These are phyloP conservation scores for Incumbomyces delicatus DNA, from an alignment of 2,329 filamentous ascomycete species.

Conservation along the genomic window DNA sequence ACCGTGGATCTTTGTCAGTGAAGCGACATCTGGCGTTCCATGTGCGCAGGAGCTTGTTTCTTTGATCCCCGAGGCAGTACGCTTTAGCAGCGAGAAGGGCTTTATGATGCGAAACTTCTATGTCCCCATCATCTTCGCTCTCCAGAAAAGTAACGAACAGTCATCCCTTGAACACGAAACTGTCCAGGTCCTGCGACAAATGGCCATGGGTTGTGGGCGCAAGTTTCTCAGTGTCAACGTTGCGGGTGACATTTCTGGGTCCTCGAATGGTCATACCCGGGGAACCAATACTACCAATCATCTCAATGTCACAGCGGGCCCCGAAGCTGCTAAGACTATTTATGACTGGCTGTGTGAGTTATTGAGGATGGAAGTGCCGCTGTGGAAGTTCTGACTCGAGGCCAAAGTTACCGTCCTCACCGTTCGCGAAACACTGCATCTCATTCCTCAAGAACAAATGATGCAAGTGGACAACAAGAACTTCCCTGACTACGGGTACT, in stretches of 20 bases:
- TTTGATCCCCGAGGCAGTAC: conserved; percentile 9
- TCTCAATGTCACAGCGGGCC: conserved; percentile 13
- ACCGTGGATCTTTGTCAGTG: conserved; percentile 18
- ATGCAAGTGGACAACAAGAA: conserved; percentile 9
- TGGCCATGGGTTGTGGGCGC: conserved; percentile 13
- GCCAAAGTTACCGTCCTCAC: conserved; percentile 15
- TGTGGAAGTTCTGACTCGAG: no score
- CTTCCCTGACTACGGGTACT: conserved; percentile 17
- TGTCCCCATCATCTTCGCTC: no score
- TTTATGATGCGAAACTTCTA: no score
- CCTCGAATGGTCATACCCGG: conserved; percentile 7
- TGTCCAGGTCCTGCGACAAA: not conserved
- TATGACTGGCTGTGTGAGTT: conserved; percentile 18
- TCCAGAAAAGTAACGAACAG: no score
- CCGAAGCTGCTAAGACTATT: conserved; percentile 13
- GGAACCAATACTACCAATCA: conserved; percentile 18
- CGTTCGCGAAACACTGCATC: conserved; percentile 15
- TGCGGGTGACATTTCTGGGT: not conserved
- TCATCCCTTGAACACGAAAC: no score
- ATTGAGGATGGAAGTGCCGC: no score
- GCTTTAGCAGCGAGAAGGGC: not conserved
- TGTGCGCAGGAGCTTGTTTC: conserved; percentile 10
- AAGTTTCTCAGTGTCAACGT: conserved; percentile 18
- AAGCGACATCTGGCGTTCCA: conserved; percentile 9
- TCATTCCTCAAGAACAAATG: conserved; percentile 16